Conservation (phyloP, 225 moss, liverwort and hornwort species). For the Thuidium tamariscinum region DNA sequence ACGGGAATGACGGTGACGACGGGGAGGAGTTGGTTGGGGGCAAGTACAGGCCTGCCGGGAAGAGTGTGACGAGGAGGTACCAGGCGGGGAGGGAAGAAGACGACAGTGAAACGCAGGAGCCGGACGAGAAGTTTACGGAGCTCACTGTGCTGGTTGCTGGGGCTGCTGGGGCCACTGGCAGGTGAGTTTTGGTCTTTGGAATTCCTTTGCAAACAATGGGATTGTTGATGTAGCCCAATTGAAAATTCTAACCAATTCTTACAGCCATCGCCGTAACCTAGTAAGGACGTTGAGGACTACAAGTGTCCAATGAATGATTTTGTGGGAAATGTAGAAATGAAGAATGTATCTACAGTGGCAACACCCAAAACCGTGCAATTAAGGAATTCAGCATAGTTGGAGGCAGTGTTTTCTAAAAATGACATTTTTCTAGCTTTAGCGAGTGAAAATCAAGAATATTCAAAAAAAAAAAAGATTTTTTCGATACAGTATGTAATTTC, state of each 20-base stretch:
- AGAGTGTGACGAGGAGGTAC: slow-evolving; percentile 1
- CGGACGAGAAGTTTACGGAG: slow-evolving; percentile 10
- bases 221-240: neutral
- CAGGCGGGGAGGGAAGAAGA: slow-evolving; percentile 5
- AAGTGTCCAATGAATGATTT: neutral
- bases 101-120: slow-evolving; percentile 4
- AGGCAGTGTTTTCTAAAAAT: too few relatives aligned
- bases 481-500: too few relatives aligned
- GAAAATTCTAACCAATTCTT: neutral
- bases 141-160: slow-evolving; percentile 81
- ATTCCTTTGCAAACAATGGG: neutral
- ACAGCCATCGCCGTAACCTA: too few relatives aligned
- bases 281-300: neutral
- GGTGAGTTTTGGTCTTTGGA: neutral
- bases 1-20: neutral
- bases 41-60: slow-evolving; percentile 24
- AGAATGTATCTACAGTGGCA: neutral
- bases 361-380: too few relatives aligned
- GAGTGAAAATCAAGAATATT: too few relatives aligned
- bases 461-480: too few relatives aligned
- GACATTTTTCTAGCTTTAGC: too few relatives aligned
- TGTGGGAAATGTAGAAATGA: neutral
- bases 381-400: too few relatives aligned
- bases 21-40: slow-evolving; percentile 16
- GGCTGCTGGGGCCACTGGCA: slow-evolving; percentile 75